These are phyloP conservation scores for Breynia disticha DNA, from an alignment of 441 rosid species.

Conservation along the genomic window DNA sequence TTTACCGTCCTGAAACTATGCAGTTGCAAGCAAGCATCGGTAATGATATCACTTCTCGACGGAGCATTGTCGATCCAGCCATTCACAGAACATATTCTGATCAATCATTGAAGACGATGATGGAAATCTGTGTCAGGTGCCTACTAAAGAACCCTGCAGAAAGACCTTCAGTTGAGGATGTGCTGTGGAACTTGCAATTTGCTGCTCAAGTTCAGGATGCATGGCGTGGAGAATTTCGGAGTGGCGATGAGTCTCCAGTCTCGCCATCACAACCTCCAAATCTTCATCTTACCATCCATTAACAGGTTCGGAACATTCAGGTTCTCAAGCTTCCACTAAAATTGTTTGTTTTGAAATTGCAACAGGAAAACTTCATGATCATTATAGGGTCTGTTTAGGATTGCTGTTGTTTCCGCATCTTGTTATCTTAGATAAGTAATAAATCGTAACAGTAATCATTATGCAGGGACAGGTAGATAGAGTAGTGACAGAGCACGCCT, in stretches of 20 bases:
- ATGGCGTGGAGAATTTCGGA: conserved; percentile 46
- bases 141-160: conserved; percentile 47
- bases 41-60: conserved; percentile 40
- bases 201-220: conserved; percentile 86
- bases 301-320: conserved; percentile 14
- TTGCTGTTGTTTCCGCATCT: too few relatives aligned
- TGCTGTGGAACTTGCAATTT: conserved; percentile 92
- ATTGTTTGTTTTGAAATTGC: too few relatives aligned
- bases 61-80: conserved; percentile 55
- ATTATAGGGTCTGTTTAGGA: too few relatives aligned
- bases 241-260: conserved; percentile 62
- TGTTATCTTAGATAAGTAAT: too few relatives aligned
- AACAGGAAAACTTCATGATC: too few relatives aligned
- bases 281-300: conserved; percentile 17
- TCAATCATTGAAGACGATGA: conserved; percentile 70
- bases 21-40: conserved; percentile 52
- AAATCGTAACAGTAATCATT: too few relatives aligned
- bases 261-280: conserved; percentile 24
- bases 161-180: conserved; percentile 81
- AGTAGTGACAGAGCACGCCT: too few relatives aligned
- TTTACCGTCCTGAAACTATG: conserved; percentile 3
- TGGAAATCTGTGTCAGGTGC: conserved; percentile 72
- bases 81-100: conserved; percentile 49
- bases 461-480: too few relatives aligned
- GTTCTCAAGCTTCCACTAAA: conserved; percentile 1